These are phyloP conservation scores for Kingdonia uniflora DNA, from an alignment of 164 flowering plant genomes.

Conservation along the genomic window DNA sequence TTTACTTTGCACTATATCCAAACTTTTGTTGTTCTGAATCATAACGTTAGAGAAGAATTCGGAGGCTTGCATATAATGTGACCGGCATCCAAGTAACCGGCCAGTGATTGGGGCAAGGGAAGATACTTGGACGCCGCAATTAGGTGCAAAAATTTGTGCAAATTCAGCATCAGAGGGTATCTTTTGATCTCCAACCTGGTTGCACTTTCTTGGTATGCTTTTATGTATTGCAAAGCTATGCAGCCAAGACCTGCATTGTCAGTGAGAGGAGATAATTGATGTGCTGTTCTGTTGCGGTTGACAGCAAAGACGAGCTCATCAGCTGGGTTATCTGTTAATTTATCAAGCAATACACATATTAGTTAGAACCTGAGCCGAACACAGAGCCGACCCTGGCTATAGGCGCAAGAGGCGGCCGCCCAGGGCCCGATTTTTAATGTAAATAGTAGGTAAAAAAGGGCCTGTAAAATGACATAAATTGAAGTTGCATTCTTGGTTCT, in stretches of 20 bases:
- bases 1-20: conserved; percentile 51
- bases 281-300: conserved; percentile 69
- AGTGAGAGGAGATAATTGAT: conserved; percentile 36
- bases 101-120: conserved; percentile 65
- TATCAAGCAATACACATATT: not conserved
- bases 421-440: no score
- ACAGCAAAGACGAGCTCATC: conserved; percentile 56
- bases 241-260: conserved; percentile 80
- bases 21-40: conserved; percentile 37
- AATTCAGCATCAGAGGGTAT: conserved; percentile 62
- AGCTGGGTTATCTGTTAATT: conserved; percentile 62
- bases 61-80: conserved; percentile 42
- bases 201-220: conserved; percentile 73
- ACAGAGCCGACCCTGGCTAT: no score
- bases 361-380: not conserved
- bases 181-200: conserved; percentile 59
- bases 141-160: conserved; percentile 78
- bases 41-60: conserved; percentile 63
- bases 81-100: conserved; percentile 71
- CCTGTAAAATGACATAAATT: no score
- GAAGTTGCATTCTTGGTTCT: no score
- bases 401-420: no score
- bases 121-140: conserved; percentile 53
- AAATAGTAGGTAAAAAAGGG: no score
- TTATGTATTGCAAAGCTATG: conserved; percentile 88